These are phyloP conservation scores for Ophiostoma montium DNA, from an alignment of 2,329 filamentous ascomycete genomes.

Conservation along the genomic window DNA sequence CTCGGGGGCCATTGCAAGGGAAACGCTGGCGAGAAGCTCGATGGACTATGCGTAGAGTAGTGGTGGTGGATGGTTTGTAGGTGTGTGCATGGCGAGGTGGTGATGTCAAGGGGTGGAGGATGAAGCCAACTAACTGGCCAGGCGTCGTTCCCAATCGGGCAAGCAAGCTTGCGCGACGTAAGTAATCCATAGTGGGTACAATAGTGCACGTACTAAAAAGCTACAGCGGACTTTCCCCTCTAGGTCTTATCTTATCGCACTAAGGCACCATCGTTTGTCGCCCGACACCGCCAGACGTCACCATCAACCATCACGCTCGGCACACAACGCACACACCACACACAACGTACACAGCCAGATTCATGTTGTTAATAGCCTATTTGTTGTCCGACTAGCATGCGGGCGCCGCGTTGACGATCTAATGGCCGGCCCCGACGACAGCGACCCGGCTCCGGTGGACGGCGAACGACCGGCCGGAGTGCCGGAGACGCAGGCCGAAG, in stretches of 20 bases:
- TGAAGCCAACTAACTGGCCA: conserved; percentile 7
- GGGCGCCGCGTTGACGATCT: neutral
- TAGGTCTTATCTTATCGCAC: conserved; percentile 6
- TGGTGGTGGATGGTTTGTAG: neutral
- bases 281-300: too few species aligned
- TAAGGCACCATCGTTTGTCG: too few species aligned
- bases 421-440: conserved; percentile 17
- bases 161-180: conserved; percentile 4
- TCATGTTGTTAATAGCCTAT: neutral
- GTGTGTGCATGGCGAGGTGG: conserved; percentile 3
- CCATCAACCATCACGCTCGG: too few species aligned
- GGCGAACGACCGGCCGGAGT: too few species aligned
- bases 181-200: neutral
- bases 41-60: neutral
- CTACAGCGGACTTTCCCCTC: neutral
- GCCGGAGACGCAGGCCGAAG: too few species aligned
- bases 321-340: too few species aligned
- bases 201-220: neutral
- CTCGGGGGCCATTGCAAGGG: conserved; percentile 49
- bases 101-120: neutral
- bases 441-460: neutral
- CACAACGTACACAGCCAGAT: neutral
- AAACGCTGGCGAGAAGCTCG: neutral
- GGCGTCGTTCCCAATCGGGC: conserved; percentile 7
- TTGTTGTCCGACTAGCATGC: neutral